Evolutionary conservation across 345 rosid genomes (phyloP), one percentile per base, ranked within the genome.

Genomic region (Populus pruinosa): DNA sequence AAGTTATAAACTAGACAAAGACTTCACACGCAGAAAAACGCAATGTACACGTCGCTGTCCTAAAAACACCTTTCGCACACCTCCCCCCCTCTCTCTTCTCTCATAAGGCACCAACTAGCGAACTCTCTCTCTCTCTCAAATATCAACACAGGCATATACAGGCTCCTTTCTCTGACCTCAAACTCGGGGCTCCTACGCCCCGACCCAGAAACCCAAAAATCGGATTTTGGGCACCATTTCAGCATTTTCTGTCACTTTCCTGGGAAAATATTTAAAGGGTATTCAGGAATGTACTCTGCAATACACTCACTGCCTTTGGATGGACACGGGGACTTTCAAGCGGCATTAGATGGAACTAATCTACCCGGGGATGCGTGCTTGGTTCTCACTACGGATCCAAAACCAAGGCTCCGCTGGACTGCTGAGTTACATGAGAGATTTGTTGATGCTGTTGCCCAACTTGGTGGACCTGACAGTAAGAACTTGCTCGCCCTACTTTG

Each of bases 331-430:
- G 91, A 89, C 3, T 88, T 70, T 66, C 83, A 82, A 49, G 85
- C 88, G n/a, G 77, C 93, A 18, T 80, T 91, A 17, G 98, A 94
- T 63, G 93, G 92, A 53, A 87, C 90, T 35, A 89, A 87, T 82
- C 81, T 90, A 61, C 88, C 91, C 53, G 84, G 91, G 17, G 97
- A 91, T 31, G 90, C 95, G 23, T 93, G 98, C 76, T 78, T 94
- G 80, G 95, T 91, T 64, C 83, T 94, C 80, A 93, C 98, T 69
- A 84, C 98, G 71, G 98, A 94, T 87, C 97, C 98, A 12, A 94
- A 93, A 81, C 98, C 98, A 69, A 92, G 98, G 4, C 98, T 94
- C 76, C 97, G 98, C 0, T 94, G 98, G 98, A 93, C 98, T 13
- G 82, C 94, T 11, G 98, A 94, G 83, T 97, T 94, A 79, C 98